Evolutionary conservation across 192 early-diverging fungal genomes (phyloP).

Genomic region (Jimgerdemannia flammicorona): DNA sequence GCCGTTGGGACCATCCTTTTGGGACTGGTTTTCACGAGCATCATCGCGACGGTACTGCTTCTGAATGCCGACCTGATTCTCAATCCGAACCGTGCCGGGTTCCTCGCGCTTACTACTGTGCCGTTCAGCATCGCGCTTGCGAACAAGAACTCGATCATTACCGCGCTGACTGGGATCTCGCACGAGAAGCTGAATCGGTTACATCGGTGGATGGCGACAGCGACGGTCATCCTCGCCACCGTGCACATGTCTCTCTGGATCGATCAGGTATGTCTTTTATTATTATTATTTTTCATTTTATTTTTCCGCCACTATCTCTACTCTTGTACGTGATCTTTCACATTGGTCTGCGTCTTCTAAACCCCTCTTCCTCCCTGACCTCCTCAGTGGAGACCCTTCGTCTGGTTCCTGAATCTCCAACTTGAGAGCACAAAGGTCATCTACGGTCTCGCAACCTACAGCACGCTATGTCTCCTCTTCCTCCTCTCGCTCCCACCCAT

Average conservation of each 20-base stretch:
- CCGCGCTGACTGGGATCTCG: constrained; percentile 40
- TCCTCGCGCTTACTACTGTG: constrained; percentile 36
- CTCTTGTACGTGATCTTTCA: neutral
- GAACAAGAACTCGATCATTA: constrained; percentile 44
- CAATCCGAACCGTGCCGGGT: constrained; percentile 50
- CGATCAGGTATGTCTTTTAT: neutral
- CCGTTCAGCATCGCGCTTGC: constrained; percentile 47
- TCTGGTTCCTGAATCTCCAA: constrained; percentile 16
- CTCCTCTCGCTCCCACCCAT: constrained; percentile 43
- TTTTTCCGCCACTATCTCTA: neutral
- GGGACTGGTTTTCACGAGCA: constrained; percentile 19
- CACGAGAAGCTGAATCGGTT: constrained; percentile 37
- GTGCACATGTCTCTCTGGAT: constrained; percentile 40
- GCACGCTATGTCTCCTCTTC: constrained; percentile 41
- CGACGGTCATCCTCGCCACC: constrained; percentile 30
- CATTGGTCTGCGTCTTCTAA: neutral
- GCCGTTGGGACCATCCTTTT: constrained; percentile 36
- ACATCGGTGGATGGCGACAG: constrained; percentile 38
- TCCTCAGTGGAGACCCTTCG: constrained; percentile 11
- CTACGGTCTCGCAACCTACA: constrained; percentile 44
- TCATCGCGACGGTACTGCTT: constrained; percentile 30
- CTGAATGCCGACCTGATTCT: constrained; percentile 29
- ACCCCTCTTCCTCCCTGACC: neutral
- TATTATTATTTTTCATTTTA: neutral
- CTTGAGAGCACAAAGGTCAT: constrained; percentile 34